These are phyloP conservation scores for Dendrothele bispora DNA, from an alignment of 768 basidiomycete genomes.

Conservation along the genomic window DNA sequence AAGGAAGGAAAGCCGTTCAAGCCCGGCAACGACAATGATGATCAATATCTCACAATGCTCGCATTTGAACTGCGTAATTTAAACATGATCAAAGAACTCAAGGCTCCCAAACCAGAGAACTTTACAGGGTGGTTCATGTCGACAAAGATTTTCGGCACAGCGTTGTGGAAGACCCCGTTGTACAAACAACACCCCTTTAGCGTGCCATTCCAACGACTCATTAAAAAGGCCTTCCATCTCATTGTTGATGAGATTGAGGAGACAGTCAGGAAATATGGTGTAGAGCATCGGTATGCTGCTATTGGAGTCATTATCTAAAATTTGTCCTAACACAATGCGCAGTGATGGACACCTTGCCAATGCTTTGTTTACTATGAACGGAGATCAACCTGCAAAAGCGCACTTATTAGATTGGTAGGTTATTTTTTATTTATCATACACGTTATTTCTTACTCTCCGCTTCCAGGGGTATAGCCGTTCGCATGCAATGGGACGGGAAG, in stretches of 20 bases:
- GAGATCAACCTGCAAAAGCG: background rate
- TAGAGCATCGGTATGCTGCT: background rate
- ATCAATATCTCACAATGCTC: too few species aligned
- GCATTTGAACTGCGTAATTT: constrained; percentile 1
- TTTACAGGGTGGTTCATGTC: background rate
- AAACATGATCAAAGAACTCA: background rate
- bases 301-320: too few species aligned
- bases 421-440: background rate
- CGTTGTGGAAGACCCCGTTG: background rate
- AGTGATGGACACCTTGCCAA: background rate
- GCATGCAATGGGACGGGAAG: background rate
- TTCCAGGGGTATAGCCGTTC: background rate
- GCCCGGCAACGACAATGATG: too few species aligned
- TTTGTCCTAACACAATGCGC: too few species aligned
- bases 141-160: background rate
- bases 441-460: background rate
- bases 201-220: background rate
- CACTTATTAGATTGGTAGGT: constrained; percentile 2
- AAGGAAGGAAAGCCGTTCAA: too few species aligned
- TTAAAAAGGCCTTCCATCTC: background rate
- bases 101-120: background rate
- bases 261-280: background rate
- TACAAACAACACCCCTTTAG: constrained; percentile 1
- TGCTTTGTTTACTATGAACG: background rate
- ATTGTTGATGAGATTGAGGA: background rate